Percentiles rank a stretch among this genome's conserved stretches.
These are phyloP conservation scores for Kwoniella europaea DNA, from an alignment of 768 basidiomycete genomes.

Conservation along the genomic window DNA sequence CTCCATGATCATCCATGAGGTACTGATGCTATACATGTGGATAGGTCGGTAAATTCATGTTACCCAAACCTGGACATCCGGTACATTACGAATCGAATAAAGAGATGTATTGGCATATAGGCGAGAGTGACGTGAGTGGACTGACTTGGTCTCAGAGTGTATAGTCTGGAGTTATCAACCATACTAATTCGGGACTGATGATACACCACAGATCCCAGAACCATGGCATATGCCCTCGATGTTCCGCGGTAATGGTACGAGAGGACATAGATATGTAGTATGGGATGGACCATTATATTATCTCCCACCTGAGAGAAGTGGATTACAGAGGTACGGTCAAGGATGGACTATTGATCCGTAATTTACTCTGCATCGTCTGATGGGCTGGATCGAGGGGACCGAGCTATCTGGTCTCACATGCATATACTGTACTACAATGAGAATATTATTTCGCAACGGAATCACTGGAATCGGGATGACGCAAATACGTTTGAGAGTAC, in stretches of 20 bases:
- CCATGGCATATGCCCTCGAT: conserved; percentile 53
- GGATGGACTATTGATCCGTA: conserved; percentile 29
- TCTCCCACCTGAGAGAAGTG: conserved; percentile 50
- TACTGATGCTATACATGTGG: background rate
- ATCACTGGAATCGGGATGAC: background rate
- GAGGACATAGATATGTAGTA: conserved; percentile 50
- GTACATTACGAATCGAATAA: conserved; percentile 67
- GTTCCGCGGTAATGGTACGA: conserved; percentile 51
- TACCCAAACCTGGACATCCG: conserved; percentile 67
- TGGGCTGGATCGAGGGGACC: too few species aligned
- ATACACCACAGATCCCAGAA: conserved; percentile 58
- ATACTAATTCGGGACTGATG: background rate
- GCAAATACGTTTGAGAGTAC: too few species aligned
- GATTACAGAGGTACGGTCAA: conserved; percentile 37
- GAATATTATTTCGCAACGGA: too few species aligned
- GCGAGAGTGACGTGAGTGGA: conserved; percentile 66
- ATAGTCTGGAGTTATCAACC: too few species aligned
- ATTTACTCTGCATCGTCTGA: too few species aligned
- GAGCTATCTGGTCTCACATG: too few species aligned
- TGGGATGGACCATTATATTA: conserved; percentile 57
- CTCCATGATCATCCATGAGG: background rate
- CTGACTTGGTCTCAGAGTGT: too few species aligned
- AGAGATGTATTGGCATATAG: conserved; percentile 71
- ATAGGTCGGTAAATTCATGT: conserved; percentile 78
- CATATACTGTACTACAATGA: too few species aligned